Conservation (phyloP, 1,284 basidiomycete genomes). For the Cutaneotrichosporon spelunceum region DNA sequence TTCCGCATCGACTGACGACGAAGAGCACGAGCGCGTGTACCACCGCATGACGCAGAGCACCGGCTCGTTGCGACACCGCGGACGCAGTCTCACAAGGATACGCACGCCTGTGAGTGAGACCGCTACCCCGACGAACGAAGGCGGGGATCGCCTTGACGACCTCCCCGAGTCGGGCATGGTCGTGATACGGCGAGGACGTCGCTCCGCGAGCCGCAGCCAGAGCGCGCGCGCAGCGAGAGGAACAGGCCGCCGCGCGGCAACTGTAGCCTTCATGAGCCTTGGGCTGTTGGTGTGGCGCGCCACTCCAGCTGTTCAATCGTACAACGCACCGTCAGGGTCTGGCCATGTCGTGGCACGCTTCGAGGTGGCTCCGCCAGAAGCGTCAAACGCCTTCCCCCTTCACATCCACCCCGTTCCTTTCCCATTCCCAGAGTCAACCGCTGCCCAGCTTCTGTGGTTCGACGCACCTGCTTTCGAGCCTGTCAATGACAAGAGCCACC, state of each 20-base stretch:
- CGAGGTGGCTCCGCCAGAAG: not conserved
- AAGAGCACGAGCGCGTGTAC: slow-evolving; percentile 12
- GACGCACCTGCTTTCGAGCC: not conserved
- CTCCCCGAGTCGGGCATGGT: slow-evolving; percentile 21
- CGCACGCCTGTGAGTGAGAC: not conserved
- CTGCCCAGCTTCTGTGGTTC: not conserved
- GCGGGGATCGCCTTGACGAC: slow-evolving; percentile 15
- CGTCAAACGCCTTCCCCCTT: slow-evolving; percentile 3
- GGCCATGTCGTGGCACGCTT: slow-evolving; percentile 8
- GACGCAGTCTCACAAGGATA: slow-evolving; percentile 15
- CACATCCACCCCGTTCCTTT: slow-evolving; percentile 6
- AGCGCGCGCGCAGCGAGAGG: slow-evolving; percentile 12
- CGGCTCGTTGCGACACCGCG: slow-evolving; percentile 17
- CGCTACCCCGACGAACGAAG: slow-evolving; percentile 8
- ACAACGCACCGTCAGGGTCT: not conserved
- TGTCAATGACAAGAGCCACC: not conserved
- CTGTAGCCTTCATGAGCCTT: slow-evolving; percentile 51
- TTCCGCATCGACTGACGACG: slow-evolving; percentile 15
- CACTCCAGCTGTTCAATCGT: not conserved
- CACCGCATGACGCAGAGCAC: slow-evolving; percentile 25
- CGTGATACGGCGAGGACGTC: slow-evolving; percentile 11
- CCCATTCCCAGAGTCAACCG: slow-evolving; percentile 8
- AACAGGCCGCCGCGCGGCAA: slow-evolving; percentile 36
- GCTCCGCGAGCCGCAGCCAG: slow-evolving; percentile 15
- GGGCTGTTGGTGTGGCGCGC: slow-evolving; percentile 31